These are phyloP conservation scores for Phialemonium atrogriseum DNA, from an alignment of 2,329 filamentous ascomycete genomes.

Conservation along the genomic window DNA sequence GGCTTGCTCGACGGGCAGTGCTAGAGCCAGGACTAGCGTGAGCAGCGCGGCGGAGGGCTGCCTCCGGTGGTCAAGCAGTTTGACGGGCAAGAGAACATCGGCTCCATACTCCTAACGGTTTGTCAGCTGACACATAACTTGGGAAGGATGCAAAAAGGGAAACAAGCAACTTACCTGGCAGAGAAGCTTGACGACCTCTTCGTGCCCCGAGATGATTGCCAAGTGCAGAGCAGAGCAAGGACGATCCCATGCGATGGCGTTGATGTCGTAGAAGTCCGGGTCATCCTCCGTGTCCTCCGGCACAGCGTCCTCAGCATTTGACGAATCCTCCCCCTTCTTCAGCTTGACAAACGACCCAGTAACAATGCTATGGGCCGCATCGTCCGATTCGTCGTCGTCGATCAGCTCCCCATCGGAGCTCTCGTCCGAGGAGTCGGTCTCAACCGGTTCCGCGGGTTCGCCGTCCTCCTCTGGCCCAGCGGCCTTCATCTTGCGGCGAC, in stretches of 20 bases:
- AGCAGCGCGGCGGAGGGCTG: slow-evolving; percentile 54
- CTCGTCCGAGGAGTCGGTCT: slow-evolving; percentile 19
- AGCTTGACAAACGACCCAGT: slow-evolving; percentile 73
- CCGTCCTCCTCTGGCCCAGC: slow-evolving; percentile 15
- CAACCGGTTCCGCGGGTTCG: slow-evolving; percentile 22
- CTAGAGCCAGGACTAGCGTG: slow-evolving; percentile 59
- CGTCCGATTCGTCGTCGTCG: slow-evolving; percentile 33
- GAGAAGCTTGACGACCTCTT: slow-evolving; percentile 59
- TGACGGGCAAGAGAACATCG: slow-evolving; percentile 67
- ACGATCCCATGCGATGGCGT: slow-evolving; percentile 72
- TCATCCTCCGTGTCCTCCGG: slow-evolving; percentile 54
- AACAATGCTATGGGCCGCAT: slow-evolving; percentile 42
- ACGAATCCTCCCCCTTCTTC: slow-evolving; percentile 27
- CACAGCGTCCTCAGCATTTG: slow-evolving; percentile 20
- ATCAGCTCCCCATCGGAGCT: slow-evolving; percentile 38
- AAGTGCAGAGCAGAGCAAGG: slow-evolving; percentile 68
- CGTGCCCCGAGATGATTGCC: slow-evolving; percentile 66
- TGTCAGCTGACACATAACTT: too few species aligned
- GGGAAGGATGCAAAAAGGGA: too few species aligned
- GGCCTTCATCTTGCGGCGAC: slow-evolving; percentile 27
- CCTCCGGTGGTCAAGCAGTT: slow-evolving; percentile 44
- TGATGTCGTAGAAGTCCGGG: slow-evolving; percentile 72
- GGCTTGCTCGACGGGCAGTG: slow-evolving; percentile 54
- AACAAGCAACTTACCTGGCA: slow-evolving; percentile 46
- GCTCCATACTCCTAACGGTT: slow-evolving; percentile 57